phyloP scores from a whole-genome alignment of 2,329 filamentous ascomycete species.

The Microcyclospora tardicrescens region DNA sequence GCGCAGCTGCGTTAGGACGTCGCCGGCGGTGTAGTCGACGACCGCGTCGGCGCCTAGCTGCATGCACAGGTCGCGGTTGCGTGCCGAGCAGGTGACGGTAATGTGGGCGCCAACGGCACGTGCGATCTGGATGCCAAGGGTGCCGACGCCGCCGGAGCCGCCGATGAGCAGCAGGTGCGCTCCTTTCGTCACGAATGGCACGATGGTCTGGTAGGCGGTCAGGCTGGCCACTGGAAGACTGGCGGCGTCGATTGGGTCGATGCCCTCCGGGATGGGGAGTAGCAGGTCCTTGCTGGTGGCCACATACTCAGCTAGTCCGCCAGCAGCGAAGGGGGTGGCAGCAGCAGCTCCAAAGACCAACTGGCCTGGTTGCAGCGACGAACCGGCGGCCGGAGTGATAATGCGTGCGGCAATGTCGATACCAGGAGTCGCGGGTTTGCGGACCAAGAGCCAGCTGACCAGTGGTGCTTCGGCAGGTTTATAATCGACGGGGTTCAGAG shows the following conservation, averaged over 20 bases:
- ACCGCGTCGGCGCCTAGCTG: conserved; percentile 50
- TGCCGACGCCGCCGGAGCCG: conserved; percentile 49
- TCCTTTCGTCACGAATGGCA: conserved; percentile 24
- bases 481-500: conserved; percentile 53
- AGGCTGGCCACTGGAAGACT: conserved; percentile 23
- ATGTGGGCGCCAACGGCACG: conserved; percentile 49
- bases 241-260: conserved; percentile 26
- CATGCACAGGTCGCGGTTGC: conserved; percentile 45
- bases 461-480: conserved; percentile 44
- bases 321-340: conserved; percentile 14
- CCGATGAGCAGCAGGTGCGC: conserved; percentile 52
- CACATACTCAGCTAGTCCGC: conserved; percentile 27
- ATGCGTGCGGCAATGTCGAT: conserved; percentile 42
- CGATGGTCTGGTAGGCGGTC: conserved; percentile 27
- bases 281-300: conserved; percentile 25
- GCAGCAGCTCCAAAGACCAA: conserved; percentile 30
- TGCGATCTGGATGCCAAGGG: conserved; percentile 50
- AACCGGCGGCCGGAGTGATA: conserved; percentile 26
- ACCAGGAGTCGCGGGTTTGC: conserved; percentile 34
- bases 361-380: conserved; percentile 23
- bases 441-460: conserved; percentile 23
- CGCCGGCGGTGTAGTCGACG: conserved; percentile 43
- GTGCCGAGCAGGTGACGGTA: conserved; percentile 44
- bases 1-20: conserved; percentile 37
- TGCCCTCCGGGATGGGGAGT: conserved; percentile 30